Evolutionary conservation across 2,329 filamentous ascomycete species (phyloP), one percentile per base, ranked within the genome.

Genomic region (Pseudonectria buxi): DNA sequence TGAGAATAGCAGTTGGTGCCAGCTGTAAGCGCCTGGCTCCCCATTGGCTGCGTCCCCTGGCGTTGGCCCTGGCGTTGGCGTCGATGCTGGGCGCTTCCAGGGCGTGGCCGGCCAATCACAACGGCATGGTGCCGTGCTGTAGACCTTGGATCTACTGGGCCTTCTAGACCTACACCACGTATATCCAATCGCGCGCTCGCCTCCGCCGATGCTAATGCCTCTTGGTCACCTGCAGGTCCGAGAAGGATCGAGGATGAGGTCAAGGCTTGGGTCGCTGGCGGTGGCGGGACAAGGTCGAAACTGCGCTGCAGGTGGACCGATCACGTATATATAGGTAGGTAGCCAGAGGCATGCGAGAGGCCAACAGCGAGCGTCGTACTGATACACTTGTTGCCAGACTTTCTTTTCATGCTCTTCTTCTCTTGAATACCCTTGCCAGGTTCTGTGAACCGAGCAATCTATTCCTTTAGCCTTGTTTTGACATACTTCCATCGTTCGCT

Each of bases 51-150:
- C 33, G 36, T 22, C 45, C 35, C 48, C 43, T 47, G 46, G 36
- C 33, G 24, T 36, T 35, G 38, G 41, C 35, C 48, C 43, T 47
- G 46, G 36, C 33, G 24, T 36, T 35, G 38, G 41, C 36, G 35
- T 44, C 36, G 32, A 28, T 35, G 43, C 43, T 48, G 45, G 45
- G 56, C 56, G 56, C 55, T 58, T 58, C 51, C 46, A 47, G 33
- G 30, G 32, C 14, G 26, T 27, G 14, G 28, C 32, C 33, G 40
- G 32, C 56, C 56, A 59, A 59, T 58, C 55, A 56, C 28, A 14
- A 30, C 30, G 13, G 14, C 13, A 35, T 34, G 32, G 31, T 30
- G n/a, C 24, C 24, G 18, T 22, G 18, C 18, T 22, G 5, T 9
- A 22, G 18, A 6, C n/a, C 31, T 26, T 33, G 24, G 18, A 33